phyloP scores from a whole-genome alignment of 441 rosid genomes.

The Bocquillonia castaneifolia region DNA sequence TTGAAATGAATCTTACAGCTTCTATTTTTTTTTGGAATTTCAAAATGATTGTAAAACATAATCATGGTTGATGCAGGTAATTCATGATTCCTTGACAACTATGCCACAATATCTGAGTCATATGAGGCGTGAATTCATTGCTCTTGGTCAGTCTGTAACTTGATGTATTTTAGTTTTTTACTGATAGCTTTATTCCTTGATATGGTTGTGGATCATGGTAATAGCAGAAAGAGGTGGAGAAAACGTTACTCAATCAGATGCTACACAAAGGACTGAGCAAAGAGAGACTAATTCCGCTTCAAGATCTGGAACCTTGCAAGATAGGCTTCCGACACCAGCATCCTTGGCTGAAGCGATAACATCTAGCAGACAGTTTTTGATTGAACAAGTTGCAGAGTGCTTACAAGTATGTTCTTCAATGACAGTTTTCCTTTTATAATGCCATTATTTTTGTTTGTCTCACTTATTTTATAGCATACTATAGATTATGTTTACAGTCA shows the following conservation, averaged over 20 bases:
- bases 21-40: conserved; percentile 11
- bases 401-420: conserved; percentile 39
- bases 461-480: not conserved
- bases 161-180: conserved; percentile 11
- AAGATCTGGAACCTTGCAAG: conserved; percentile 31
- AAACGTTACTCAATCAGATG: conserved; percentile 32
- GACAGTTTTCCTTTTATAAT: not conserved
- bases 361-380: conserved; percentile 54
- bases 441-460: conserved; percentile 9
- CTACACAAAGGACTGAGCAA: conserved; percentile 29
- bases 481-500: not conserved
- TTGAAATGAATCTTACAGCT: conserved; percentile 8
- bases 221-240: conserved; percentile 40
- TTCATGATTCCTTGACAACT: conserved; percentile 65
- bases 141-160: conserved; percentile 39
- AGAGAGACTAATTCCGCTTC: conserved; percentile 34
- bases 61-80: conserved; percentile 40
- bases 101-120: conserved; percentile 52
- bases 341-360: conserved; percentile 55
- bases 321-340: conserved; percentile 68
- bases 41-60: not conserved
- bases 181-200: conserved; percentile 13
- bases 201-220: conserved; percentile 24
- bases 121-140: conserved; percentile 44
- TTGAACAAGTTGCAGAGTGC: conserved; percentile 55